A percentile compares a stretch with the other conserved stretches of the same genome.
These are phyloP conservation scores for Hansenula lynferdii DNA, from an alignment of 1,139 yeast genomes.

Conservation along the genomic window DNA sequence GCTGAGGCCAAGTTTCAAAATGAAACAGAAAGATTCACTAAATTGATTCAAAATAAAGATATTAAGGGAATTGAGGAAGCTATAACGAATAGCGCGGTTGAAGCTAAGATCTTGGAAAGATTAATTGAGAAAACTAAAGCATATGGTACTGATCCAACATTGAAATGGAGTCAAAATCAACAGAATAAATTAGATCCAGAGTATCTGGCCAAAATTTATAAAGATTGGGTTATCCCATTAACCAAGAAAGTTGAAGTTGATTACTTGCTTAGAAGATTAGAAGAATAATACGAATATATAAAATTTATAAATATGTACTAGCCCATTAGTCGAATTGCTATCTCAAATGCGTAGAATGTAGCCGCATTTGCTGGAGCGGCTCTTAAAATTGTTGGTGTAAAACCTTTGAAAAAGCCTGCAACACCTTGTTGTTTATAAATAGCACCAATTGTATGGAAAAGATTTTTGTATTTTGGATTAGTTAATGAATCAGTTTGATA, in stretches of 20 bases:
- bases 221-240: conserved; percentile 85
- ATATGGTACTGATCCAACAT: conserved; percentile 85
- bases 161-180: conserved; percentile 60
- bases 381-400: conserved; percentile 82
- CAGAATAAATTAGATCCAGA: conserved; percentile 82
- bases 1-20: conserved; percentile 87
- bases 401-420: conserved; percentile 82
- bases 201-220: conserved; percentile 74
- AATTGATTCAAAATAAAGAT: conserved; percentile 63
- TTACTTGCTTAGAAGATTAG: conserved; percentile 77
- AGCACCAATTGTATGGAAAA: conserved; percentile 46
- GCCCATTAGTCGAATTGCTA: conserved; percentile 65
- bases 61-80: conserved; percentile 69
- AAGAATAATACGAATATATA: conserved; percentile 36
- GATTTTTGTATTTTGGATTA: conserved; percentile 36
- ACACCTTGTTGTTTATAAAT: conserved; percentile 55
- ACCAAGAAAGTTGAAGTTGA: conserved; percentile 95
- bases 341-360: conserved; percentile 87
- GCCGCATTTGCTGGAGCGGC: conserved; percentile 99
- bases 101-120: conserved; percentile 74
- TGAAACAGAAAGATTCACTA: conserved; percentile 59
- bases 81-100: conserved; percentile 86
- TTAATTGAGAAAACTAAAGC: conserved; percentile 74
- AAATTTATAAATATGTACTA: conserved; percentile 14
- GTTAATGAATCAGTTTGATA: conserved; percentile 74